Evolutionary conservation across 2,329 filamentous ascomycete genomes (phyloP).

Genomic region (Aspergillus intermedius): DNA sequence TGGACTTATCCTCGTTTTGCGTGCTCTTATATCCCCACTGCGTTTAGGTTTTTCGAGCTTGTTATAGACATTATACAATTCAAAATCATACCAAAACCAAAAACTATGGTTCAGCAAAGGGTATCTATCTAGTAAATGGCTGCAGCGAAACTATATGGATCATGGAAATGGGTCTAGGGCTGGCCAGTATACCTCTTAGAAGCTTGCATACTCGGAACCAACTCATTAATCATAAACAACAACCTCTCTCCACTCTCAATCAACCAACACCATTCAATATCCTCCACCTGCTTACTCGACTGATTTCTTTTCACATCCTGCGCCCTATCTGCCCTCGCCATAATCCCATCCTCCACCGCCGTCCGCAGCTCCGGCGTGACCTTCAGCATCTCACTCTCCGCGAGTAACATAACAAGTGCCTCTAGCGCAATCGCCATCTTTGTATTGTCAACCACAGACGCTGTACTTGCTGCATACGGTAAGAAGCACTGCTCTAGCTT

Average conservation of each 20-base stretch:
- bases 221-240: constrained; percentile 28
- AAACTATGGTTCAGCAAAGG: not conserved
- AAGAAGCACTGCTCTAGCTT: constrained; percentile 58
- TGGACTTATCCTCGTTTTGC: not conserved
- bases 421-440: constrained; percentile 66
- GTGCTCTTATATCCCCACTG: not conserved
- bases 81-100: not conserved
- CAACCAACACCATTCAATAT: constrained; percentile 33
- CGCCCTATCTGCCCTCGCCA: constrained; percentile 42
- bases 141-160: not conserved
- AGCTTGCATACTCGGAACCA: constrained; percentile 13
- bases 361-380: constrained; percentile 33
- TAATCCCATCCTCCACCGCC: constrained; percentile 49
- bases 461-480: constrained; percentile 57
- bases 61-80: not conserved
- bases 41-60: not conserved
- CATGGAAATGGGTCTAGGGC: not conserved
- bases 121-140: not conserved
- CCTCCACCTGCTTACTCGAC: constrained; percentile 27
- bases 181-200: not conserved
- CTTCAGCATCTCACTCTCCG: constrained; percentile 25
- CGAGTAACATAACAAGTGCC: constrained; percentile 52
- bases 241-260: constrained; percentile 38
- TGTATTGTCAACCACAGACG: constrained; percentile 60
- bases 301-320: constrained; percentile 41